phyloP scores from a whole-genome alignment of 495 filamentous ascomycete species.

The Physcia stellaris region DNA sequence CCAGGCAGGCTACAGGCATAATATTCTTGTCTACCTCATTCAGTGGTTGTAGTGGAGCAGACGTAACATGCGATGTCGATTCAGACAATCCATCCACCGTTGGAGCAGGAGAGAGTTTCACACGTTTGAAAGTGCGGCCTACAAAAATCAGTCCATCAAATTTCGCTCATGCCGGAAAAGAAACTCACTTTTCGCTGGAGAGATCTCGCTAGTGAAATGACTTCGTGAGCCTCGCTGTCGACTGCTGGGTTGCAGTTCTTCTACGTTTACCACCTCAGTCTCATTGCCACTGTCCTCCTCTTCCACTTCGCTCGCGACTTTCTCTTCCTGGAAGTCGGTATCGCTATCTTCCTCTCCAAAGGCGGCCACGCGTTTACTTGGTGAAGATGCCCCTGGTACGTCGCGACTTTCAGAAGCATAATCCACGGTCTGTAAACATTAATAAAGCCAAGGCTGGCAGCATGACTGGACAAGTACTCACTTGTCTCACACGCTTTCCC shows the following conservation, averaged over 20 bases:
- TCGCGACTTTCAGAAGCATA: constrained; percentile 8
- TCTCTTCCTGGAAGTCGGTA: constrained; percentile 36
- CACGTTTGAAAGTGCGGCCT: constrained; percentile 30
- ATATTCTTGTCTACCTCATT: constrained; percentile 5
- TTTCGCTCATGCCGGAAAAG: too few relatives aligned
- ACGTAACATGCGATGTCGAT: constrained; percentile 1
- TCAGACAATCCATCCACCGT: neutral
- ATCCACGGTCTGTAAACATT: constrained; percentile 11
- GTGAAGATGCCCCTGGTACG: too few relatives aligned
- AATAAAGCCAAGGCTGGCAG: neutral
- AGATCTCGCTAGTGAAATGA: too few relatives aligned
- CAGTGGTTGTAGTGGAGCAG: constrained; percentile 4
- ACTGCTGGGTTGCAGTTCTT: neutral
- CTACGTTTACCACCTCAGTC: constrained; percentile 14
- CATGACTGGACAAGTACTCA: constrained; percentile 9
- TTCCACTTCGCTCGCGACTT: constrained; percentile 17
- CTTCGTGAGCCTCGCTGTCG: neutral
- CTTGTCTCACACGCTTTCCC: constrained; percentile 52
- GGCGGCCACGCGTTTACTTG: too few relatives aligned
- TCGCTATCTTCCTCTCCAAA: constrained; percentile 32
- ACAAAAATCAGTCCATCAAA: too few relatives aligned
- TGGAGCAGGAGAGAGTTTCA: constrained; percentile 12
- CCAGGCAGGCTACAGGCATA: constrained; percentile 28
- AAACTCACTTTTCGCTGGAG: too few relatives aligned
- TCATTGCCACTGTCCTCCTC: constrained; percentile 22